Evolutionary conservation across 805 yeast species (phyloP), one percentile per base, ranked within the genome.

Genomic region (Saturnispora sekii): DNA sequence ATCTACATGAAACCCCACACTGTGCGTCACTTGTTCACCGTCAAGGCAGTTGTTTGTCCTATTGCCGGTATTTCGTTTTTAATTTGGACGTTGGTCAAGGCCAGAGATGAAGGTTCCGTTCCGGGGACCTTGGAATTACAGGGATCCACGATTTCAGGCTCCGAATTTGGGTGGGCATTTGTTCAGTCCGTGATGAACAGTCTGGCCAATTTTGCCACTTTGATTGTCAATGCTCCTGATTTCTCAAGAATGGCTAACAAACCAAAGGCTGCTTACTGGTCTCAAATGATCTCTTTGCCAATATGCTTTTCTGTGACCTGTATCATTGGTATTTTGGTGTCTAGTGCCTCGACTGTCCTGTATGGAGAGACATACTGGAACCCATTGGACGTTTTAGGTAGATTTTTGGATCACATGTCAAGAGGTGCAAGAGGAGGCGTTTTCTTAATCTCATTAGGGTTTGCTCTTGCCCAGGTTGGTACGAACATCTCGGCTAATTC

Each of bases 141-240:
- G 51, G 64, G 68, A 6, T 67, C 78, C 3, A 56, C 66, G 0
- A 60, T 81, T n/a, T 58, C 64, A 16, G 84, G 88, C 8, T 65
- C 78, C 11, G 81, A 64, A 2, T 74, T 80, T 51, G 87, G 76
- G 21, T 88, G 97, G 97, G 86, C 84, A 0, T 87, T 86, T 58
- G 75, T 87, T 43, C 72, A 72, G 53, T 76, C 90, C 5, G 70
- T 79, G 30, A 84, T 88, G 95, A 81, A 79, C 63, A 73, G 88
- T 16, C 66, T 87, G 50, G 84, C 94, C 26, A 87, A 86, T 64
- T 87, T 87, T 58, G 93, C 95, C 5, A 83, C 96, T n/a, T 72
- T 87, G 56, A 83, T 88, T 57, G 74, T 83, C 44, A 87, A 87
- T 64, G 84, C 93, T 12, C 94, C 96, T 1, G 96, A 87, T 68